A percentile compares a stretch with the other conserved stretches of the same genome.
These are phyloP conservation scores for Lentinula aciculospora DNA, from an alignment of 768 basidiomycete genomes.

Conservation along the genomic window DNA sequence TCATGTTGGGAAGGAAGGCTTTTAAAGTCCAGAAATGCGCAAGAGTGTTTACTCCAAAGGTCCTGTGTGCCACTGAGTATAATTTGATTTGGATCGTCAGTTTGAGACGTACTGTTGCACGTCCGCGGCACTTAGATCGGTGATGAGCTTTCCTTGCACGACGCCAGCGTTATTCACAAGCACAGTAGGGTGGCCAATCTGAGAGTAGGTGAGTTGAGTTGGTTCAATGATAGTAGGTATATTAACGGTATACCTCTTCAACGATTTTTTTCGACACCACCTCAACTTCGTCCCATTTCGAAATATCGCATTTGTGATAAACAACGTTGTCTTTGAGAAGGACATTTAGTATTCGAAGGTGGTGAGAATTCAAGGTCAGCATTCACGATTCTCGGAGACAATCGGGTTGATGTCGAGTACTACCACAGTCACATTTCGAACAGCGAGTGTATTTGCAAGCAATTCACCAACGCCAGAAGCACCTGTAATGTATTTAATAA, in stretches of 20 bases:
- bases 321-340: constrained; percentile 59
- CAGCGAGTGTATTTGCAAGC: constrained; percentile 81
- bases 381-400: constrained; percentile 73
- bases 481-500: constrained; percentile 36
- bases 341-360: not conserved
- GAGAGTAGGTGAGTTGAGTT: constrained; percentile 7
- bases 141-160: constrained; percentile 80
- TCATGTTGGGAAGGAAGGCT: constrained; percentile 87
- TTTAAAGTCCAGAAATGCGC: constrained; percentile 92
- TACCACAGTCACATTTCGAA: constrained; percentile 75
- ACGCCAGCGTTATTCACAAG: constrained; percentile 95
- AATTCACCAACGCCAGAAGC: constrained; percentile 87
- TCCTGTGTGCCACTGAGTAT: constrained; percentile 31
- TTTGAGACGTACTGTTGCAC: constrained; percentile 57
- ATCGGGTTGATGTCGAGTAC: constrained; percentile 83
- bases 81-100: not conserved
- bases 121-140: constrained; percentile 76
- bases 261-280: constrained; percentile 65
- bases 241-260: constrained; percentile 55
- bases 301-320: constrained; percentile 90
- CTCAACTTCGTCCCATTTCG: constrained; percentile 82
- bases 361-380: constrained; percentile 36
- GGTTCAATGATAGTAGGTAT: not conserved
- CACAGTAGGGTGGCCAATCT: constrained; percentile 88
- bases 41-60: constrained; percentile 83